Evolutionary conservation across 2,329 filamentous ascomycete genomes (phyloP), one percentile per base, ranked within the genome.

Genomic region (Elsinoe fawcettii): DNA sequence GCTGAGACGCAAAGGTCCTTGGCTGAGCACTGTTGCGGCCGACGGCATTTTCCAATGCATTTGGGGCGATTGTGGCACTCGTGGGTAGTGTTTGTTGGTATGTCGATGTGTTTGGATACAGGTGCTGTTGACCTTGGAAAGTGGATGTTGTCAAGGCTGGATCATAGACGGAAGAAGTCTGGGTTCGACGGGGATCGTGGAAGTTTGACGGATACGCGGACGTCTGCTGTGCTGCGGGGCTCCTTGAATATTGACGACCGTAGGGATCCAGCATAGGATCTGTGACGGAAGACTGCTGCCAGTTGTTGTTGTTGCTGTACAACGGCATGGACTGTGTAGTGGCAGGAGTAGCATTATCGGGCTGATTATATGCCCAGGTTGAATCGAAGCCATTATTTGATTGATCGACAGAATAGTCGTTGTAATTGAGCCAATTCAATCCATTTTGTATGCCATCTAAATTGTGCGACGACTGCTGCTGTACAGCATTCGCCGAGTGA

Each of bases 401-500:
- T 20, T 36, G 34, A 53, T 53, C 49, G 49, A 53, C 49, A 53
- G 49, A 23, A 53, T 53, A 53, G 30, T 53, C 49, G 25, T 8
- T 30, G 9, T 53, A 53, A 53, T 25, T 53, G 49, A 37, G 32
- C 49, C 49, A 53, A 53, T 53, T 53, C 49, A 53, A 37, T 30
- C 49, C 49, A 53, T 65, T 66, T 51, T 63, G 59, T 30, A 63
- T 66, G 37, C 60, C 66, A 59, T 66, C 64, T 60, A 65, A 60
- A 60, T 58, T 60, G 43, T 57, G 60, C 30, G 60, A 59, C 55
- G 63, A 59, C 58, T 68, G 66, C 62, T 60, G 58, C 18, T 55
- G 59, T 27, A 43, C 56, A 49, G 57, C 59, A 54, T 56, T 57
- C 25, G 22, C 44, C 27, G 58, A 44, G 14, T 55, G 34, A 44